Evolutionary conservation across 2,329 filamentous ascomycete species (phyloP).

Genomic region (Sporothrix dimorphospora): DNA sequence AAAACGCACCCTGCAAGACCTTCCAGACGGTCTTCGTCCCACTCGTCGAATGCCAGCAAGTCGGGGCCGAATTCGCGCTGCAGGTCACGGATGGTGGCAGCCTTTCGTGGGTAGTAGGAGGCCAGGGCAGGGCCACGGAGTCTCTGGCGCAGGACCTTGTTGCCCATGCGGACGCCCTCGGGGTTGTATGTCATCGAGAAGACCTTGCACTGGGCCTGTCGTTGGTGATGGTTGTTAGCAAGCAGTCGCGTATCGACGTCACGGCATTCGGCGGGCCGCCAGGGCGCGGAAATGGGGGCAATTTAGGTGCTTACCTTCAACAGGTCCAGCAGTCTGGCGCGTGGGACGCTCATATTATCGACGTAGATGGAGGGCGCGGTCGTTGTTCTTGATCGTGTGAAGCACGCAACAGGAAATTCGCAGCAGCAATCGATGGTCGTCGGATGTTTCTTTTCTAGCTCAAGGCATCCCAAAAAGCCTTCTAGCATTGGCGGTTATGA

Average conservation of each 20-base stretch:
- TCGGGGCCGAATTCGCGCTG: conserved; percentile 69
- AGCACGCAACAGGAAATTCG: background rate
- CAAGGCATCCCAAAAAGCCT: background rate
- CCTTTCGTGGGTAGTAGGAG: conserved; percentile 83
- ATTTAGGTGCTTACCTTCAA: conserved; percentile 66
- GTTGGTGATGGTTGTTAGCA: conserved; percentile 16
- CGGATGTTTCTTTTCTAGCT: conserved; percentile 15
- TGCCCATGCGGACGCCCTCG: conserved; percentile 77
- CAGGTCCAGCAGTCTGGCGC: conserved; percentile 67
- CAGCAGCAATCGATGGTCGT: conserved; percentile 17
- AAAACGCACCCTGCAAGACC: conserved; percentile 65
- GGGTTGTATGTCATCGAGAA: conserved; percentile 94
- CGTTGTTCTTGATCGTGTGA: background rate
- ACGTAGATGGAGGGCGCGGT: conserved; percentile 33
- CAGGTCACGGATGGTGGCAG: conserved; percentile 73
- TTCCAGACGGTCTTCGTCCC: conserved; percentile 78
- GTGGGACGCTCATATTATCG: conserved; percentile 64
- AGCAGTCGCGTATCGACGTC: background rate
- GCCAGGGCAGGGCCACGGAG: conserved; percentile 80
- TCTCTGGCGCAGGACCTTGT: conserved; percentile 88
- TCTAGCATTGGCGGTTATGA: background rate
- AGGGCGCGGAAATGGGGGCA: no score
- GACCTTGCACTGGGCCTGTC: conserved; percentile 83
- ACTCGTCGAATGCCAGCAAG: conserved; percentile 71
- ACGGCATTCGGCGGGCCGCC: background rate